A percentile compares a stretch with the other conserved stretches of the same genome.
Evolutionary conservation across 768 basidiomycete species (phyloP).

Genomic region (Ramaria rubella): DNA sequence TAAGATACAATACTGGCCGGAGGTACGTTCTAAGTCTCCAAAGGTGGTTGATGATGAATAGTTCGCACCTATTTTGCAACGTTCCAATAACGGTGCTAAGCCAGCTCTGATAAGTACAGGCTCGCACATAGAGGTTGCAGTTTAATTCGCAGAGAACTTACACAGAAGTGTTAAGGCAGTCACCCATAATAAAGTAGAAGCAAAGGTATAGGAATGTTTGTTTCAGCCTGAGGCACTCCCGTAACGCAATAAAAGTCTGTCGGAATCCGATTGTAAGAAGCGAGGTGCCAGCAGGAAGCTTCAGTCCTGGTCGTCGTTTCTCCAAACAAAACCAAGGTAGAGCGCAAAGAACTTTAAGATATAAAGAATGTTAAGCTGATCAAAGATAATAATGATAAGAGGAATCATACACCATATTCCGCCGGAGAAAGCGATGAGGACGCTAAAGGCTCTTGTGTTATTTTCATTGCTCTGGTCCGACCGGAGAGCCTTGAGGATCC

Average conservation of each 20-base stretch:
- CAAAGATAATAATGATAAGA: background rate
- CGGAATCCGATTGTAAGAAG: slow-evolving; percentile 61
- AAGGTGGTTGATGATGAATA: background rate
- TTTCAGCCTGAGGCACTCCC: slow-evolving; percentile 60
- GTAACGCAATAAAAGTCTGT: slow-evolving; percentile 55
- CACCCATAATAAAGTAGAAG: slow-evolving; percentile 76
- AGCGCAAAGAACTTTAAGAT: slow-evolving; percentile 48
- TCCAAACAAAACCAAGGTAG: slow-evolving; percentile 71
- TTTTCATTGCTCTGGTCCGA: slow-evolving; percentile 57
- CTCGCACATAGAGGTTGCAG: background rate
- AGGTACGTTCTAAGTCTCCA: background rate
- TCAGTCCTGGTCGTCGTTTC: slow-evolving; percentile 59
- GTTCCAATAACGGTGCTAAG: slow-evolving; percentile 63
- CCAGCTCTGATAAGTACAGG: background rate
- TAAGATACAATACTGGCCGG: slow-evolving; percentile 54
- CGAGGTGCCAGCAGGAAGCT: slow-evolving; percentile 47
- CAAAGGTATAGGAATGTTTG: slow-evolving; percentile 70
- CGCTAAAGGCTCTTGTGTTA: slow-evolving; percentile 70
- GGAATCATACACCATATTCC: slow-evolving; percentile 59
- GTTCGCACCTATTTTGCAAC: slow-evolving; percentile 55
- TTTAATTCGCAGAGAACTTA: slow-evolving; percentile 27
- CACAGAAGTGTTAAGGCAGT: slow-evolving; percentile 72
- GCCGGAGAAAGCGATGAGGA: slow-evolving; percentile 72
- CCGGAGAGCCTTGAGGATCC: slow-evolving; percentile 61
- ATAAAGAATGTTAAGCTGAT: background rate